phyloP scores from a whole-genome alignment of 2,329 filamentous ascomycete species.

The Hypoxylon sp. region DNA sequence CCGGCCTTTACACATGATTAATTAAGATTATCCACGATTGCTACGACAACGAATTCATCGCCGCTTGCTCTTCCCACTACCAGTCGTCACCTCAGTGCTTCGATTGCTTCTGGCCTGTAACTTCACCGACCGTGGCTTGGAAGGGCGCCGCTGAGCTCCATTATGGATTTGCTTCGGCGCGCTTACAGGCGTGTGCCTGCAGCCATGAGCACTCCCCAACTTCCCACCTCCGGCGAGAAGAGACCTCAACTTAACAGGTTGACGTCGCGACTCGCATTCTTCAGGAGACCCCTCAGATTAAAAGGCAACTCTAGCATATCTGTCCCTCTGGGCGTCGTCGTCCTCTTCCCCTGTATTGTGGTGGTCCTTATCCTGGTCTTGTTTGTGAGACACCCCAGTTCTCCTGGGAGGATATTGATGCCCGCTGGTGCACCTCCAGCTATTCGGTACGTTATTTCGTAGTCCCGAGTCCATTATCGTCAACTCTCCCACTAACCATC shows the following conservation, averaged over 20 bases:
- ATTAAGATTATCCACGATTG: slow-evolving; percentile 35
- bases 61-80: slow-evolving; percentile 1
- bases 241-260: slow-evolving; percentile 56
- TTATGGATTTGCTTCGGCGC: slow-evolving; percentile 71
- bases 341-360: slow-evolving; percentile 92
- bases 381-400: slow-evolving; percentile 88
- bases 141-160: slow-evolving; percentile 36
- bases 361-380: slow-evolving; percentile 91
- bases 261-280: slow-evolving; percentile 76
- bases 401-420: slow-evolving; percentile 84
- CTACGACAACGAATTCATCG: slow-evolving; percentile 24
- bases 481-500: slow-evolving; percentile 23
- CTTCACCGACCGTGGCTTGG: slow-evolving; percentile 6
- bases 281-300: slow-evolving; percentile 86
- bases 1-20: slow-evolving; percentile 24
- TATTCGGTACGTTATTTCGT: slow-evolving; percentile 78
- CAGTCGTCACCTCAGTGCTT: slow-evolving; percentile 21
- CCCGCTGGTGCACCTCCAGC: slow-evolving; percentile 88
- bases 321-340: slow-evolving; percentile 89
- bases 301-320: slow-evolving; percentile 93
- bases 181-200: slow-evolving; percentile 64
- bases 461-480: neutral
- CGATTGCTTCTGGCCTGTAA: neutral
- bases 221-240: slow-evolving; percentile 67
- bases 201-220: slow-evolving; percentile 54